phyloP scores from a whole-genome alignment of 2,329 filamentous ascomycete genomes.

The Aspergillus flavus region DNA sequence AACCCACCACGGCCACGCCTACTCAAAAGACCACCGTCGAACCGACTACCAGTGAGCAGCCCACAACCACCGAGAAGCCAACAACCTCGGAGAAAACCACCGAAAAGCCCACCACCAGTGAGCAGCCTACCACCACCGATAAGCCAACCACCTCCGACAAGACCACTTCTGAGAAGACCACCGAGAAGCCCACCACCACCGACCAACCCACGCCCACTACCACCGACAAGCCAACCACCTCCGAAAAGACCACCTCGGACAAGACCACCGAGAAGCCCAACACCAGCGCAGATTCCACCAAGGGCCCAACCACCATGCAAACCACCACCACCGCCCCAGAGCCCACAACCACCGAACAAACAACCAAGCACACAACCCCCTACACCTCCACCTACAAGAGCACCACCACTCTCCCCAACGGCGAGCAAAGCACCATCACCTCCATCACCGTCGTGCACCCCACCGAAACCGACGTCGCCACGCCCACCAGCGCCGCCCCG shows the following conservation, averaged over 20 bases:
- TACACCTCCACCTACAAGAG: constrained; percentile 44
- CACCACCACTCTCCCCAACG: constrained; percentile 47
- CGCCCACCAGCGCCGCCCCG: constrained; percentile 33
- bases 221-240: neutral
- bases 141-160: constrained; percentile 12
- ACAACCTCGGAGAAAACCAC: constrained; percentile 1
- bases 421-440: constrained; percentile 47
- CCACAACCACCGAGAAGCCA: constrained; percentile 21
- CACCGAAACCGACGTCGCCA: constrained; percentile 26
- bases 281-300: constrained; percentile 20
- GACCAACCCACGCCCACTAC: neutral
- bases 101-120: constrained; percentile 14
- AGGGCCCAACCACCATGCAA: constrained; percentile 20
- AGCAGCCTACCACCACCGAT: constrained; percentile 18
- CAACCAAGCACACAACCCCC: constrained; percentile 27
- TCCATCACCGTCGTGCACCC: constrained; percentile 49
- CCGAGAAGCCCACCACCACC: constrained; percentile 19
- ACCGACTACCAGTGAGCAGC: constrained; percentile 11
- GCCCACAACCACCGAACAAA: constrained; percentile 23
- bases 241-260: constrained; percentile 11
- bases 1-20: constrained; percentile 11
- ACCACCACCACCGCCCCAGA: constrained; percentile 19
- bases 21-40: constrained; percentile 13
- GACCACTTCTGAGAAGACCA: constrained; percentile 16
- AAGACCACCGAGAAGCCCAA: constrained; percentile 16